Base-by-base conservation (phyloP, 2,329 filamentous ascomycete species). In the Fusarium tricinctum region DNA sequence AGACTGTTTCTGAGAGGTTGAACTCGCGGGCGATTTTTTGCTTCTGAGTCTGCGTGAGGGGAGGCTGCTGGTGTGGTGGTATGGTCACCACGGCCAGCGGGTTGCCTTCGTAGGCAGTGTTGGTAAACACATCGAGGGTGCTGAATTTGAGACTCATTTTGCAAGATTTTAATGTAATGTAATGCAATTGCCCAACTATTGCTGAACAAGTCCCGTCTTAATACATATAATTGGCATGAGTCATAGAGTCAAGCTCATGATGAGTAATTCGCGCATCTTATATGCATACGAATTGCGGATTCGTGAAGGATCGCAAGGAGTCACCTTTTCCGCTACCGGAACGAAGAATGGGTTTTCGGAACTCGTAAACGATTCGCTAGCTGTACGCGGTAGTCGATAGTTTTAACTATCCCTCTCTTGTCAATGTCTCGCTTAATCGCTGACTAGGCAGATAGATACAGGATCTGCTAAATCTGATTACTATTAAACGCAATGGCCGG, bases 1-100 rank as follows among this genome's bases (percentile, higher is more conserved):
- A 90, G 19, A 88, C 85, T 0, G 87, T 90, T 74, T 89, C 87
- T 8, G 85, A 88, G 70, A 88, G 84, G 74, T 88, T 88, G 78
- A 90, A 90, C 74, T 90, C 88, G 45, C 81, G 79, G 30, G 88
- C 86, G 53, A 90, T 85, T 63, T 77, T 73, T 69, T 88, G 86
- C 70, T 90, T 89, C 71, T 83, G 81, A 0, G 78, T 70, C 65
- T 86, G 83, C 0, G 80, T 70, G n/a, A 76, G 67, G 6, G 76
- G 75, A 10, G 73, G 63, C 3, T 71, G 53, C 1, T 53, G 51
- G n/a, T 63, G 64, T n/a, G 43, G 63, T 2, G 85, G 85, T 54
- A 89, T 78, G 38, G 81, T 79, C 55, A 90, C 84, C 10, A 90
- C 80, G 9, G 86, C 87, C 13, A 90, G 81, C 2, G 86, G 87